Evolutionary conservation across 169 alveolate genomes (phyloP).

Genomic region (Plasmodium yoelii): DNA sequence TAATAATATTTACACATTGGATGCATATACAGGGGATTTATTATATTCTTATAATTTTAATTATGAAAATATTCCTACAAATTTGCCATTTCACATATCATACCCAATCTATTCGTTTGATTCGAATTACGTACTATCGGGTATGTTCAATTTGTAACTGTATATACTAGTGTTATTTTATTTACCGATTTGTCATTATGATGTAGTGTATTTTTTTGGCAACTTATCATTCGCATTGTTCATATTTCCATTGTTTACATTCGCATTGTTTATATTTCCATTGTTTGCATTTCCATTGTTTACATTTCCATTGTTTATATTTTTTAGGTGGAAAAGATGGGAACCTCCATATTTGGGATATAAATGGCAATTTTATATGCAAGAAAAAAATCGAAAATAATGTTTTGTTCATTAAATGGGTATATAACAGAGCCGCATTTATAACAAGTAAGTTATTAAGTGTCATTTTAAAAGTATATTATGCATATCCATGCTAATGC

Average conservation of each 20-base stretch:
- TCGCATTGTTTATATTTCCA: too few species aligned
- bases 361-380: slow-evolving; percentile 37
- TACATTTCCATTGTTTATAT: too few species aligned
- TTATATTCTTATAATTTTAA: slow-evolving; percentile 34
- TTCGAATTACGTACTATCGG: slow-evolving; percentile 62
- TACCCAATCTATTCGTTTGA: slow-evolving; percentile 66
- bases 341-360: slow-evolving; percentile 45
- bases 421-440: slow-evolving; percentile 60
- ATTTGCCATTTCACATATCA: slow-evolving; percentile 6
- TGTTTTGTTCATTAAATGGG: slow-evolving; percentile 58
- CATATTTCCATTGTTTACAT: too few species aligned
- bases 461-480: background rate
- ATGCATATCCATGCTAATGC: background rate
- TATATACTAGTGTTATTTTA: background rate
- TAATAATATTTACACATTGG: slow-evolving; percentile 36
- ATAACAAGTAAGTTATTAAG: slow-evolving; percentile 48
- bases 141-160: background rate
- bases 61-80: slow-evolving; percentile 25
- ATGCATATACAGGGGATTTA: slow-evolving; percentile 68
- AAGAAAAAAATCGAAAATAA: slow-evolving; percentile 50
- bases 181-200: too few species aligned
- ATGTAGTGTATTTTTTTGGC: too few species aligned
- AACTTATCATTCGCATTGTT: too few species aligned
- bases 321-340: slow-evolving; percentile 69
- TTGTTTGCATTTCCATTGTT: too few species aligned